Evolutionary conservation across 2,329 filamentous ascomycete genomes (phyloP), one percentile per base, ranked within the genome.

Genomic region (Verticillium klebahnii): DNA sequence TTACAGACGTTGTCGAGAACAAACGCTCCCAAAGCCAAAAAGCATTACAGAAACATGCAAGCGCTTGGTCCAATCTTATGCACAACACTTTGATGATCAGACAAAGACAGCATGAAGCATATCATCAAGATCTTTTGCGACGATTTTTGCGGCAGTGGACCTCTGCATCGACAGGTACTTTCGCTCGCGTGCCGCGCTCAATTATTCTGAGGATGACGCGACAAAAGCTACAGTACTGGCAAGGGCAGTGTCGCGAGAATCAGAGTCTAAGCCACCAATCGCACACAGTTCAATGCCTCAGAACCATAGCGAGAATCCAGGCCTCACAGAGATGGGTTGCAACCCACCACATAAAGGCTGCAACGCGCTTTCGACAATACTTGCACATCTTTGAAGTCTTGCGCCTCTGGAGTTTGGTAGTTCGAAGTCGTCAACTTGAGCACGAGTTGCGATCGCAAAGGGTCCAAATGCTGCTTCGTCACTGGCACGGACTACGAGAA

Each of bases 1-100:
- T 63, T 8, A 56, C 65, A 6, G 54, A 66, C 34, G 64, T 66
- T n/a, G 60, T 58, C 37, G 63, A 65, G 11, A 36, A 52, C 5
- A 62, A 60, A 34, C 36, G 58, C 6, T 56, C 57, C 32, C 58
- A 61, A 9, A 59, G 60, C 25, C 61, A 63, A 9, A 29, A 39
- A 11, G 19, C 56, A 15, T 9, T 40, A 23, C 36, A 29, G 34
- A 34, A 31, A 31, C 12, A 39, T 36, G 56, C 19, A 23, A 37
- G 6, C 31, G 25, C 29, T 9, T 56, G 54, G 54, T 17, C 54
- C 2, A 32, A 25, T 17, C 54, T 56, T 17, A 9, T 19, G 15
- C 29, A 12, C 25, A 2, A 32, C 17, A 56, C 54, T 5, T 7
- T 9, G 12, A 5, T 19, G 3, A 19, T 14, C 14, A 25, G 19